phyloP scores from a whole-genome alignment of 2,329 filamentous ascomycete genomes.

The Aspergillus ibericus region DNA sequence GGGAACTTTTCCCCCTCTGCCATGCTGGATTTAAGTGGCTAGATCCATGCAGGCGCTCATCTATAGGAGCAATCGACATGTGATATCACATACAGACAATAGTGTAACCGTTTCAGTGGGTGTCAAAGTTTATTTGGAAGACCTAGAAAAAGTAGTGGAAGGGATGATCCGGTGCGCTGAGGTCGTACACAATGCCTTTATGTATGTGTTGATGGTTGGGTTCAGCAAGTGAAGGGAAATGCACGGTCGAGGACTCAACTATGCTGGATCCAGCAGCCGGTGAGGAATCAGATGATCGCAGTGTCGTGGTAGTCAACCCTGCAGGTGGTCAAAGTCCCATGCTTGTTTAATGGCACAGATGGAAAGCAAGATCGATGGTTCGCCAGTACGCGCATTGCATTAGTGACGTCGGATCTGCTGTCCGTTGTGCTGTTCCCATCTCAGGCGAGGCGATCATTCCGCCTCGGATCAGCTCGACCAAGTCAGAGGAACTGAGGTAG shows the following conservation, averaged over 20 bases:
- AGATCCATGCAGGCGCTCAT: background rate
- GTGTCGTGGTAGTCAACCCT: background rate
- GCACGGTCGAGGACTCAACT: background rate
- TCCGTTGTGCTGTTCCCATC: background rate
- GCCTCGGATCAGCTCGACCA: background rate
- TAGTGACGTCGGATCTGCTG: background rate
- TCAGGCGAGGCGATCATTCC: background rate
- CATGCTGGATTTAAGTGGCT: background rate
- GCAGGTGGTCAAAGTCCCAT: background rate
- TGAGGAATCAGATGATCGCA: background rate
- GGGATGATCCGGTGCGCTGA: background rate
- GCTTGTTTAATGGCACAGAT: background rate
- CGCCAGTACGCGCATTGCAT: background rate
- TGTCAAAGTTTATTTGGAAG: background rate
- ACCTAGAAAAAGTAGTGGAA: background rate
- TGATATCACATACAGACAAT: constrained; percentile 10
- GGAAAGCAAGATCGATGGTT: background rate
- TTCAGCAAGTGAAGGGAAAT: background rate
- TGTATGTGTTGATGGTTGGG: background rate
- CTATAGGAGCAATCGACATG: background rate
- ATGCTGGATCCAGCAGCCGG: background rate
- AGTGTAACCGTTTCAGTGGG: constrained; percentile 9
- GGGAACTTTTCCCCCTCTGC: background rate
- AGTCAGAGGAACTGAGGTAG: background rate
- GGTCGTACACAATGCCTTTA: background rate